Evolutionary conservation across 2,329 filamentous ascomycete species (phyloP), one percentile per base, ranked within the genome.

Genomic region (Tolypocladium ovalisporum): DNA sequence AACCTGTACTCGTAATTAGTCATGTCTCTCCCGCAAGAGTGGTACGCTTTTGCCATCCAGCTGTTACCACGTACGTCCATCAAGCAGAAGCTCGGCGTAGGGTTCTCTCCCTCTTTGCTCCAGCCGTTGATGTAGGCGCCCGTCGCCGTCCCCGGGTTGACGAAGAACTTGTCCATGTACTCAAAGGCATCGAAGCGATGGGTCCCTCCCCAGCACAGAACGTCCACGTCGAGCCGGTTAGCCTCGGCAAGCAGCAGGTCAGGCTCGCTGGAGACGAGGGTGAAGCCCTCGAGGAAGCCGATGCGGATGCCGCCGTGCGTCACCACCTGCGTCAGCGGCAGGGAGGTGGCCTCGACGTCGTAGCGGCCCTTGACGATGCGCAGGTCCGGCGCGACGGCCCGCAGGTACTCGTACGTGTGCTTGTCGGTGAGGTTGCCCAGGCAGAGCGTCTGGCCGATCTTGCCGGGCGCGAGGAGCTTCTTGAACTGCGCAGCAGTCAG

Each of bases 81-180:
- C 71, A 97, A 75, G 68, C 94, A 96, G 73, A 97, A 97, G 70
- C 91, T 96, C 32, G 93, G 93, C 57, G 86, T 86, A 29, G 88
- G 88, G 57, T 93, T 88, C 68, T 89, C 84, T n/a, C 75, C 77
- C 44, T 80, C 81, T 55, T 75, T 74, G 24, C 75, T 75, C 79
- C 81, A 85, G 24, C 80, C 79, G 1, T 79, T 80, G 27, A 80
- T 75, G 61, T 83, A 83, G 3, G 84, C 84, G 12, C 84, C 84
- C 6, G 84, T 87, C 29, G 83, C 84, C 66, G 80, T 86, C 4
- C 84, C 84, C 2, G 84, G 84, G 66, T 87, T 87, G 63, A 87
- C 82, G 63, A 87, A 87, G 74, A 87, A 87, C 76, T 87, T 87
- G 75, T 86, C 84, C 81, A 86, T 86, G 70, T 87, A 86, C 76